A percentile compares a stretch with the other conserved stretches of the same genome.
Conservation (phyloP, 805 yeast species). For the Candida pini region DNA sequence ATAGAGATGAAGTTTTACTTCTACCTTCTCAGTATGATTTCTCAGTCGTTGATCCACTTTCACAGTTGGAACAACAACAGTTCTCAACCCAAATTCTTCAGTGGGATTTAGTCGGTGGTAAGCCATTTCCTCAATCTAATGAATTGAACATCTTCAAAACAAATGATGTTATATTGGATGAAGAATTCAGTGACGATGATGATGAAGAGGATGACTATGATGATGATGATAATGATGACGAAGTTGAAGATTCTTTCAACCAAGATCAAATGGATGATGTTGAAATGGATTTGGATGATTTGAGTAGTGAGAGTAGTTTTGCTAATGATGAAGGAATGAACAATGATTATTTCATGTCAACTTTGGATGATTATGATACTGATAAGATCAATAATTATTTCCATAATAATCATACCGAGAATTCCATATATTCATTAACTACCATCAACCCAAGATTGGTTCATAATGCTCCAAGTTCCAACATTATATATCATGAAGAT, state of each 20-base stretch:
- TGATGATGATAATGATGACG: constrained; percentile 10
- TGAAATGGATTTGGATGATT: constrained; percentile 29
- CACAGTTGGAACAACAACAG: constrained; percentile 19
- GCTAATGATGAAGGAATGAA: constrained; percentile 17
- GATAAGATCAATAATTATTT: neutral
- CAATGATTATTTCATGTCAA: constrained; percentile 16
- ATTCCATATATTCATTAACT: constrained; percentile 24
- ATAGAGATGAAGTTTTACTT: constrained; percentile 23
- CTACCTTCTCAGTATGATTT: constrained; percentile 29
- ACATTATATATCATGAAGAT: constrained; percentile 3
- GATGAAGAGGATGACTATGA: constrained; percentile 28
- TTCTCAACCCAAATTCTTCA: constrained; percentile 23
- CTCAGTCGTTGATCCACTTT: constrained; percentile 17
- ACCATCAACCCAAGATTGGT: constrained; percentile 21
- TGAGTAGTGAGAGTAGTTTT: constrained; percentile 21
- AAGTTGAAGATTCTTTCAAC: too few species aligned
- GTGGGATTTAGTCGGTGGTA: constrained; percentile 21
- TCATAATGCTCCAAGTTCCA: constrained; percentile 6
- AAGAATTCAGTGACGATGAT: constrained; percentile 28
- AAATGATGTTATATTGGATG: constrained; percentile 23
- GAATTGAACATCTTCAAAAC: constrained; percentile 29
- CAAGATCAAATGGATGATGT: constrained; percentile 24
- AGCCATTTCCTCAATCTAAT: constrained; percentile 27
- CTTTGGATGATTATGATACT: constrained; percentile 4
- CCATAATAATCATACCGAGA: constrained; percentile 5